Evolutionary conservation across 2,329 filamentous ascomycete species (phyloP), one percentile per base, ranked within the genome.

Genomic region (Amylocarpus encephaloides): DNA sequence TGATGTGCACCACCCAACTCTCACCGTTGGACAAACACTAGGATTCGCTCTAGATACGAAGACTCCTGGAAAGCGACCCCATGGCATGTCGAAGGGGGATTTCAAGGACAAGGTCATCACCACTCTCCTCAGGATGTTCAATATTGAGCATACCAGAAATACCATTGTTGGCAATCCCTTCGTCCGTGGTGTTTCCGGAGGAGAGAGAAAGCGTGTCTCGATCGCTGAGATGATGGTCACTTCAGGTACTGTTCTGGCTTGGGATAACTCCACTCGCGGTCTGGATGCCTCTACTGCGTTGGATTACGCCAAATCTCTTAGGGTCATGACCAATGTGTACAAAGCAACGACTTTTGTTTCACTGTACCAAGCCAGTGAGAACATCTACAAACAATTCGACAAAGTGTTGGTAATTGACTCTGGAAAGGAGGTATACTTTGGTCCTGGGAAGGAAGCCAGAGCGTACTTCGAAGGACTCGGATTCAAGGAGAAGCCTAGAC

Each of bases 11-110:
- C 84, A 90, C 40, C 64, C 90, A 0, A 93, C 88, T 0, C 74
- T 96, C 19, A 93, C 89, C 0, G 91, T 95, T 2, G 85, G 87
- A 48, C 88, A 95, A 66, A 95, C 91, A 0, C 77, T 95, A 0
- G 83, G 80, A 0, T 95, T 95, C 63, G 90, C 90, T 0, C 71
- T 94, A 3, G 86, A 93, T 62, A 87, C 84, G 30, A 95, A 94
- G 69, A 84, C 88, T 12, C 89, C 91, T 5, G 83, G 85, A 13
- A 90, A 91, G 67, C 76, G 88, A 42, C 86, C 88, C 0, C 79
- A 76, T 3, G 88, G 87, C 18, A 77, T 93, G 59, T 82, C 79
- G 35, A 86, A 86, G 65, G 66, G 70, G 5, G 82, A 86, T 13
- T 92, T 92, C 72, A 91, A 91, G 71, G 76, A 86, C 44, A 81